Base-by-base conservation (phyloP, 2,329 filamentous ascomycete species). In the Dactylellina leptospora region DNA sequence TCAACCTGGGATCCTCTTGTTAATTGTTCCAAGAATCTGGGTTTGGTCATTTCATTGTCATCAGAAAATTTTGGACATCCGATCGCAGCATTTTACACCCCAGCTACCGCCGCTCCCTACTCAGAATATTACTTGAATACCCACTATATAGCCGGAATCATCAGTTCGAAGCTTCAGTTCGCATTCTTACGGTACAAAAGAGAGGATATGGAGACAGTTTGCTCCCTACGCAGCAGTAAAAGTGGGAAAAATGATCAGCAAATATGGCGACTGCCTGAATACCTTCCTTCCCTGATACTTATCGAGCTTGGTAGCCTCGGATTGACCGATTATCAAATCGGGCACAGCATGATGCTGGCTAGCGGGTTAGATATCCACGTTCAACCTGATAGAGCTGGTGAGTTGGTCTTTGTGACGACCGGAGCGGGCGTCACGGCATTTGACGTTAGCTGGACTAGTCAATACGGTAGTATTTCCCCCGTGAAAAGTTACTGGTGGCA, bases 401-500 rank as follows among this genome's bases (percentile, higher is more conserved):
- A 72, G 4, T 13, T 72, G 45, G 58, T 58, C 2, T 72, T 72
- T 30, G 33, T 64, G 10, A 50, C 44, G 0, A 64, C 68, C 0
- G 59, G 68, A 0, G 36, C 53, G 2, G 59, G 68, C 1, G 68
- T 64, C 20, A 72, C 59, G 1, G 68, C 59, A n/a, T 72, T 64
- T 22, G 59, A 72, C 45, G 33, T 72, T 27, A 33, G 38, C 13
- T 36, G 47, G 5, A 44, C 27, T 4, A 64, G 48, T 18, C 36
- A 47, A 5, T 42, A 47, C 22, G 54, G 59, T 5, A 54, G 59
- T 3, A n/a, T 61, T 2, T 64, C 4, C 5, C 28, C n/a, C 2
- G 28, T 63, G 2, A 72, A 40, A 23, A 64, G 16, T n/a, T 64
- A 60, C 27, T 64, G 45, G 53, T 72, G 68, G 68, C 53, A 50